Evolutionary conservation across 2,329 filamentous ascomycete species (phyloP).

Genomic region (Colletotrichum incanum): DNA sequence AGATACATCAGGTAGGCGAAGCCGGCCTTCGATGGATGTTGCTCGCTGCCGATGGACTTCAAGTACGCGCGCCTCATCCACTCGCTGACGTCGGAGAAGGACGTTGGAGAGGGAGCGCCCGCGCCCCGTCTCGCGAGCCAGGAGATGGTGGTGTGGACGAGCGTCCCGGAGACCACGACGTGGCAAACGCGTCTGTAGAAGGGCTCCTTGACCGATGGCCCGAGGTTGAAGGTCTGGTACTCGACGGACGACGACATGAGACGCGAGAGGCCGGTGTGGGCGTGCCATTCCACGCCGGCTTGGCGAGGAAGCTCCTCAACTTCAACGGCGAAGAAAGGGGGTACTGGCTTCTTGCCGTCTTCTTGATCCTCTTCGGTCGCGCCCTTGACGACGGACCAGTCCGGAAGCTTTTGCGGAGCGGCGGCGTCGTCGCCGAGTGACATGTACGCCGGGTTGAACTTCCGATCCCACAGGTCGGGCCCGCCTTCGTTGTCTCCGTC

Average conservation of each 20-base stretch:
- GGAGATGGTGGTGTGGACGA: constrained; percentile 36
- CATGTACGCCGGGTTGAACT: constrained; percentile 69
- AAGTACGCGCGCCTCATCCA: constrained; percentile 32
- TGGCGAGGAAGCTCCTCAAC: constrained; percentile 83
- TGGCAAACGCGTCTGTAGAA: constrained; percentile 29
- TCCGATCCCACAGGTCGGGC: constrained; percentile 79
- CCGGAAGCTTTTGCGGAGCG: constrained; percentile 60
- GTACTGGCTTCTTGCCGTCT: constrained; percentile 54
- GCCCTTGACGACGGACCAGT: constrained; percentile 63
- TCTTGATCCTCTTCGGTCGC: constrained; percentile 49
- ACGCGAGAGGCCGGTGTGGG: constrained; percentile 70
- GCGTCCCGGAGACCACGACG: constrained; percentile 22
- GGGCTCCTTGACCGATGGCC: constrained; percentile 2
- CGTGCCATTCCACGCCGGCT: constrained; percentile 88
- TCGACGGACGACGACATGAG: constrained; percentile 45
- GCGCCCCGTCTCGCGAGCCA: constrained; percentile 11
- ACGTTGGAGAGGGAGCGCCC: background rate
- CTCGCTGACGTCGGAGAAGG: constrained; percentile 14
- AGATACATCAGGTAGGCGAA: constrained; percentile 53
- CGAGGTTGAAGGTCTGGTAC: constrained; percentile 10
- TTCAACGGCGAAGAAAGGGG: constrained; percentile 82
- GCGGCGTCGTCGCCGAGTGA: constrained; percentile 53
- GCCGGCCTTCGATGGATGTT: background rate
- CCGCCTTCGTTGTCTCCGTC: constrained; percentile 60
- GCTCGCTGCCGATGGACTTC: constrained; percentile 11